phyloP scores from a whole-genome alignment of 2,329 filamentous ascomycete genomes.

The Ophiocordyceps polyrhachis-furcata region DNA sequence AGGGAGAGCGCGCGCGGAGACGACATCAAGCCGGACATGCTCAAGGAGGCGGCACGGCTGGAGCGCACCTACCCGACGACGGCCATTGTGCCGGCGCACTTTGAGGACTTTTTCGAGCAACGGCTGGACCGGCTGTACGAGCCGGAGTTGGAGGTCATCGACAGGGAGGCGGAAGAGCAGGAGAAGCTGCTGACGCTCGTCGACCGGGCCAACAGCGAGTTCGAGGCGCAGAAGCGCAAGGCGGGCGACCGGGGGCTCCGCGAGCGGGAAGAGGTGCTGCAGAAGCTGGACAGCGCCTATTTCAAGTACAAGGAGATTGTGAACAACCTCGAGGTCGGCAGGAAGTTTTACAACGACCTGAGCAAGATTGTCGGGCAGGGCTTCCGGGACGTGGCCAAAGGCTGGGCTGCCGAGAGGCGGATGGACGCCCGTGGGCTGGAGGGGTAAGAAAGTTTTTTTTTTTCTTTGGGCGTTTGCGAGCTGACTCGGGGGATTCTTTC shows the following conservation, averaged over 20 bases:
- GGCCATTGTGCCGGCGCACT: slow-evolving; percentile 69
- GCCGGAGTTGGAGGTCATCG: slow-evolving; percentile 50
- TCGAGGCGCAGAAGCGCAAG: slow-evolving; percentile 50
- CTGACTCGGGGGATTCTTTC: neutral
- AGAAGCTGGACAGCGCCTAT: slow-evolving; percentile 78
- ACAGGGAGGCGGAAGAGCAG: slow-evolving; percentile 59
- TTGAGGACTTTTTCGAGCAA: slow-evolving; percentile 77
- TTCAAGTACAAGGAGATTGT: slow-evolving; percentile 94
- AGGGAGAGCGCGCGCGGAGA: slow-evolving; percentile 67
- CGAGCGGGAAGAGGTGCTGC: slow-evolving; percentile 72
- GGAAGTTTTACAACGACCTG: slow-evolving; percentile 95
- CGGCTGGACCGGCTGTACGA: slow-evolving; percentile 63
- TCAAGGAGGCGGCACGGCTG: slow-evolving; percentile 65
- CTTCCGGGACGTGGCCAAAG: slow-evolving; percentile 61
- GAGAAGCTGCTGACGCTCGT: slow-evolving; percentile 50
- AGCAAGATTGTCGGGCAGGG: slow-evolving; percentile 62
- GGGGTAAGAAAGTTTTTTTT: slow-evolving; percentile 30
- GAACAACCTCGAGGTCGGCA: slow-evolving; percentile 72
- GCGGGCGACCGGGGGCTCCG: slow-evolving; percentile 41
- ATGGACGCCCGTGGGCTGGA: slow-evolving; percentile 67
- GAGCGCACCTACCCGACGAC: slow-evolving; percentile 78
- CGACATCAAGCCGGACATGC: slow-evolving; percentile 72
- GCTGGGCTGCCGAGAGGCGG: slow-evolving; percentile 63
- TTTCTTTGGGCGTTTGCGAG: neutral
- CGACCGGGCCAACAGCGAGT: slow-evolving; percentile 58